Conservation (phyloP, 768 basidiomycete genomes). For the Trametes cubensis region DNA sequence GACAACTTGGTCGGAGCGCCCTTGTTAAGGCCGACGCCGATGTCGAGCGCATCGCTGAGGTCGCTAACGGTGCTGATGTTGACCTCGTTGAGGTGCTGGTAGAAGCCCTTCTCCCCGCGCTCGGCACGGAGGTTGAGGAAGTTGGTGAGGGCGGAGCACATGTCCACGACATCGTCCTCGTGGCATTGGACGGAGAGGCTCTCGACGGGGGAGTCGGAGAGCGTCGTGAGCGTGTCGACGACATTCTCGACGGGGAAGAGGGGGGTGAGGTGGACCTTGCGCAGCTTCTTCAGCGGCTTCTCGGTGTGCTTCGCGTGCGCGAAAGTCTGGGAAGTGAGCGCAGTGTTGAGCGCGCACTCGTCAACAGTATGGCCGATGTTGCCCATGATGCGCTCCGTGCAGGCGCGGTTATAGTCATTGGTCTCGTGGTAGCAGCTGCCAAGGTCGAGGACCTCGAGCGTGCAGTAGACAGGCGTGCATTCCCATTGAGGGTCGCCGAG, state of each 20-base stretch:
- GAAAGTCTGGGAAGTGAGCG: slow-evolving; percentile 47
- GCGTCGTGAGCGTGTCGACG: slow-evolving; percentile 58
- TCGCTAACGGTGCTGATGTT: slow-evolving; percentile 46
- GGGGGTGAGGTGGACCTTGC: slow-evolving; percentile 60
- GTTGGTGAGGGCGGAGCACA: slow-evolving; percentile 56
- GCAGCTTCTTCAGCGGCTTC: slow-evolving; percentile 53
- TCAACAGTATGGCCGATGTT: slow-evolving; percentile 57
- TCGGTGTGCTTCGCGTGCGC: slow-evolving; percentile 38
- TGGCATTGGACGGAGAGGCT: slow-evolving; percentile 59
- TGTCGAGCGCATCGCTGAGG: slow-evolving; percentile 37
- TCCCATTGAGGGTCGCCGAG: slow-evolving; percentile 64
- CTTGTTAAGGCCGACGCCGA: slow-evolving; percentile 22
- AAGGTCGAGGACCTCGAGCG: slow-evolving; percentile 59
- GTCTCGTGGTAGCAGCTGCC: slow-evolving; percentile 55
- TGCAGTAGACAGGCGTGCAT: slow-evolving; percentile 52
- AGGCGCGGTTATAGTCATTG: slow-evolving; percentile 53
- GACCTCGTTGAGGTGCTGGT: slow-evolving; percentile 51
- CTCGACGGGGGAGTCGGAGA: slow-evolving; percentile 63
- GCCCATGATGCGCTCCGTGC: slow-evolving; percentile 63
- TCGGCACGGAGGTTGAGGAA: slow-evolving; percentile 57
- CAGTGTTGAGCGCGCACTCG: slow-evolving; percentile 53
- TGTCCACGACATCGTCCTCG: slow-evolving; percentile 64
- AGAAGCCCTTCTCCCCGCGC: slow-evolving; percentile 49
- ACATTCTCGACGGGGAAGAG: slow-evolving; percentile 65
- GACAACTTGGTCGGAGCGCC: slow-evolving; percentile 18